A percentile compares a stretch with the other conserved stretches of the same genome.
Conservation (phyloP, 768 basidiomycete genomes). For the Mrakia frigida region DNA sequence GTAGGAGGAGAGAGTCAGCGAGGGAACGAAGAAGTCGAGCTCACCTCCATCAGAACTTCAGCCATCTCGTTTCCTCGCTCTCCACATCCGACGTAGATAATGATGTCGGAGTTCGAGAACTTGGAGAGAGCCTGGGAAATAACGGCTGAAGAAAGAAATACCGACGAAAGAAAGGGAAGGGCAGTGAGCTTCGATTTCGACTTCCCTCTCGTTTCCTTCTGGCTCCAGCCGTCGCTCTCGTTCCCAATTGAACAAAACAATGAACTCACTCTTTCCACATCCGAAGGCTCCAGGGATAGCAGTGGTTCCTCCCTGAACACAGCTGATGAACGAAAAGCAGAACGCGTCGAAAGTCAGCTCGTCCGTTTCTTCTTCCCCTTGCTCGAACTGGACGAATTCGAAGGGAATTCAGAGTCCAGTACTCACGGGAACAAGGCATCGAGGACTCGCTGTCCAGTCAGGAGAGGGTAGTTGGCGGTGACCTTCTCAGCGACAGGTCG, state of each 20-base stretch:
- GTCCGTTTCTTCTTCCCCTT: no score
- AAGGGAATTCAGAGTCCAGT: slow-evolving; percentile 30
- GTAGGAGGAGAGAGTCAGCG: neutral
- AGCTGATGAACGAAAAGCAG: slow-evolving; percentile 42
- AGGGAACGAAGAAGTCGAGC: neutral
- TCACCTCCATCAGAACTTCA: slow-evolving; percentile 87
- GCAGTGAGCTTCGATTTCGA: neutral
- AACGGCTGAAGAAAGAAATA: slow-evolving; percentile 52
- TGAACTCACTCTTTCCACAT: slow-evolving; percentile 62
- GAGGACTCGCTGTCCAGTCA: slow-evolving; percentile 94
- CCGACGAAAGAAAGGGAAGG: neutral
- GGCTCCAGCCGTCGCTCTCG: no score
- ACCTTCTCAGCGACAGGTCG: slow-evolving; percentile 93
- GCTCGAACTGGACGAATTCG: no score
- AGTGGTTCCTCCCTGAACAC: slow-evolving; percentile 92
- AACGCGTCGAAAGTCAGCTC: neutral
- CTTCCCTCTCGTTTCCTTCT: neutral
- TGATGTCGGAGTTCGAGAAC: slow-evolving; percentile 98
- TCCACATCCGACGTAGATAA: slow-evolving; percentile 79
- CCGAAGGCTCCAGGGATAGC: slow-evolving; percentile 99
- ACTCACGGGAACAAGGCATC: slow-evolving; percentile 93
- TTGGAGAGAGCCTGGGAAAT: slow-evolving; percentile 97
- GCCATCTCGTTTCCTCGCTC: slow-evolving; percentile 87
- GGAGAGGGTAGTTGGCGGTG: slow-evolving; percentile 81
- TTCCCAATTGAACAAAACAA: neutral